phyloP scores from a whole-genome alignment of 148 eudicot genomes.

The Euryodendron excelsum region DNA sequence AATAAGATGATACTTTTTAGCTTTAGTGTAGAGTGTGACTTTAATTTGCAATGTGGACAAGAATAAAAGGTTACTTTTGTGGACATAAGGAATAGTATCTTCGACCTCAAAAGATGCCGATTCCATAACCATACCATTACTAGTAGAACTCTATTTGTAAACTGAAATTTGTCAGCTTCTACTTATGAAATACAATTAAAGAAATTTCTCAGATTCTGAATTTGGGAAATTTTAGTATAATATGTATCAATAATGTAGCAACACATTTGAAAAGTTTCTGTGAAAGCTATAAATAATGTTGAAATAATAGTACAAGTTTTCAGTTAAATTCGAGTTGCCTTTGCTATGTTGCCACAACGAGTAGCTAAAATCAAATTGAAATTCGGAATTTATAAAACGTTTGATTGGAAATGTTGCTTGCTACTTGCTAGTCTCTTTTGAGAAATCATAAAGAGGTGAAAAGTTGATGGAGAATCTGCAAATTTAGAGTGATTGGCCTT shows the following conservation, averaged over 20 bases:
- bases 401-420: not conserved
- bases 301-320: not conserved
- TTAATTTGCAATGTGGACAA: conserved; percentile 2
- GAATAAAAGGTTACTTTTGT: not conserved
- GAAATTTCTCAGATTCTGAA: not conserved
- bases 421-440: not conserved
- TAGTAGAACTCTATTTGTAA: not conserved
- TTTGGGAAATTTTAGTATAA: not conserved
- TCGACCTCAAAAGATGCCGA: not conserved
- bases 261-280: not conserved
- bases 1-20: not conserved
- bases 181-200: not conserved
- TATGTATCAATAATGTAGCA: not conserved
- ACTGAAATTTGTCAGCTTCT: not conserved
- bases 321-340: not conserved
- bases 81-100: not conserved
- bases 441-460: not conserved
- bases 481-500: too few relatives aligned
- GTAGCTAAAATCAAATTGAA: not conserved
- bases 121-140: not conserved
- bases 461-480: not conserved
- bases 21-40: not conserved
- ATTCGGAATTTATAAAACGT: not conserved
- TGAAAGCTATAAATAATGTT: not conserved
- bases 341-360: not conserved